Evolutionary conservation across 2,329 filamentous ascomycete genomes (phyloP), one percentile per base, ranked within the genome.

Genomic region (Dichotomopilus funicola): DNA sequence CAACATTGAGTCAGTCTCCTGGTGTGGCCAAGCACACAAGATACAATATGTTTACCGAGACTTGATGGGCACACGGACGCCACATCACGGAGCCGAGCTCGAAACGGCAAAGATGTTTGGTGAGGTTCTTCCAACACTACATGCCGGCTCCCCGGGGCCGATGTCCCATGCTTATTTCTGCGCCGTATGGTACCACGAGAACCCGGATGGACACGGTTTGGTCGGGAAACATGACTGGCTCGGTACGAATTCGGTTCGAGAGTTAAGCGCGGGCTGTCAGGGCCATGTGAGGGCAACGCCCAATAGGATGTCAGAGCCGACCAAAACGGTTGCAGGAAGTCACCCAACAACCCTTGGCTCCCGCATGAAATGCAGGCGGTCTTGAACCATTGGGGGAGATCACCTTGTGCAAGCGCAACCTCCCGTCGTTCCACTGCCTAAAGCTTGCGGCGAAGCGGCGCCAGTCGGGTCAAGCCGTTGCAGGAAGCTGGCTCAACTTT

Each of bases 241-340:
- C 51, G 38, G 49, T 19, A 48, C 27, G 43, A 51, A 49, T 54
- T 47, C 27, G 12, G 27, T 2, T 38, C 51, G 44, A 57, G 49
- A 40, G 48, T 43, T 57, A 59, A 59, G 57, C 57, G 54, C 49
- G 44, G 46, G 27, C 19, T 44, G n/a, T 49, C 9, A 37, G 42
- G 51, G 45, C 33, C n/a, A 55, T 46, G 5, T 49, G 40, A 13
- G 6, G n/a, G 10, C 4, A 3, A 37, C 31, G 41, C 33, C 54
- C 57, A 57, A 57, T 59, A n/a, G 51, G 51, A 19, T 47, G n/a
- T 9, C 13, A 38, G 13, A 36, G n/a, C 43, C 13, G 31, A 51
- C 42, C 27, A 38, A 31, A 35, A 40, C 5, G 40, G 38, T 38
- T 37, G 13, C 36, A 43, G 33, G 13, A 41, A 8, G 34, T 8